phyloP scores from a whole-genome alignment of 495 filamentous ascomycete species.

The Tricharina praecox region DNA sequence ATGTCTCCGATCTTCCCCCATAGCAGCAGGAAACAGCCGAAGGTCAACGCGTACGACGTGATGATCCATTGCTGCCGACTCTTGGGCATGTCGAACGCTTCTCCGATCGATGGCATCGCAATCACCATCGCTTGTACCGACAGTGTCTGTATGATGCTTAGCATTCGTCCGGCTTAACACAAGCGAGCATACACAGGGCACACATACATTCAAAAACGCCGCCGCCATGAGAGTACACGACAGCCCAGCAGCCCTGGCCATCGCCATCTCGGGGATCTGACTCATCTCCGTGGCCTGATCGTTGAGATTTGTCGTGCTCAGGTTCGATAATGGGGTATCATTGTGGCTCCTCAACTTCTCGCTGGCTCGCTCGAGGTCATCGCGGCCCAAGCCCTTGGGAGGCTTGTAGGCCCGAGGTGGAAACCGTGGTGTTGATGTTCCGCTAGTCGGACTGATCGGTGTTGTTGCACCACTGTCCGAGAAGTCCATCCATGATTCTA shows the following conservation, averaged over 20 bases:
- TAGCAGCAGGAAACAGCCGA: constrained; percentile 54
- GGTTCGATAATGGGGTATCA: not conserved
- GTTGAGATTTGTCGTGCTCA: not conserved
- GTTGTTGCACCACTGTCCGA: not conserved
- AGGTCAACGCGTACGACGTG: constrained; percentile 44
- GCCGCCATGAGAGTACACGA: constrained; percentile 33
- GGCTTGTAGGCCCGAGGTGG: no score
- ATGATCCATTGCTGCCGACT: constrained; percentile 45
- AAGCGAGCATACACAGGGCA: no score
- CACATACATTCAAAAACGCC: constrained; percentile 38
- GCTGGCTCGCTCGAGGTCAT: not conserved
- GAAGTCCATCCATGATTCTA: not conserved
- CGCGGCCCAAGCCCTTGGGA: no score
- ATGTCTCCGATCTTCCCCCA: constrained; percentile 60
- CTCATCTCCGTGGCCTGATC: not conserved
- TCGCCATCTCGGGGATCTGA: not conserved
- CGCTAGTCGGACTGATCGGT: not conserved
- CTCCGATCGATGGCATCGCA: constrained; percentile 41
- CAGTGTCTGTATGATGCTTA: constrained; percentile 37
- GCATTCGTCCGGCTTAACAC: not conserved
- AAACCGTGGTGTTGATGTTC: not conserved
- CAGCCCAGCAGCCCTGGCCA: constrained; percentile 16
- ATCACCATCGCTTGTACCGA: constrained; percentile 44
- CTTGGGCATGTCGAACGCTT: constrained; percentile 37
- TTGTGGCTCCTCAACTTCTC: not conserved